These are phyloP conservation scores for Prinsepia uniflora DNA, from an alignment of 306 rosid species.

Conservation along the genomic window DNA sequence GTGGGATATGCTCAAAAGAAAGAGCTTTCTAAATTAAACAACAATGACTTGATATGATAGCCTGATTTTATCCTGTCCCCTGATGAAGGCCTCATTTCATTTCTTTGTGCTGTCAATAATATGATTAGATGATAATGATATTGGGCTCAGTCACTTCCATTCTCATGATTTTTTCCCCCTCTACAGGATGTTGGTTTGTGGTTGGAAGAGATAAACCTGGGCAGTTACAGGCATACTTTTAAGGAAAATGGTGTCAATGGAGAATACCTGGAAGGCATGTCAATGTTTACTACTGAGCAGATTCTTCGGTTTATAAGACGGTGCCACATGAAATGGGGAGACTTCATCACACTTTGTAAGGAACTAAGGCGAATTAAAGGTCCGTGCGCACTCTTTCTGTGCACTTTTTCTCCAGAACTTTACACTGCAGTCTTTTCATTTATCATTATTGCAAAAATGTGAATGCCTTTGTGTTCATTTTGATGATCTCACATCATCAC, in stretches of 20 bases:
- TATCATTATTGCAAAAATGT: background rate
- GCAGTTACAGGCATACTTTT: constrained; percentile 81
- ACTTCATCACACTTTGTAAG: constrained; percentile 92
- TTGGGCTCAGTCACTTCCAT: background rate
- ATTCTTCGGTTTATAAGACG: constrained; percentile 97
- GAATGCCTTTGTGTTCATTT: background rate
- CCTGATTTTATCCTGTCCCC: background rate
- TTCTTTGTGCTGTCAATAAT: background rate
- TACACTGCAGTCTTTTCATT: no score
- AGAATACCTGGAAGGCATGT: constrained; percentile 97
- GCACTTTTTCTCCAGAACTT: background rate
- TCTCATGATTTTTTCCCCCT: constrained; percentile 25
- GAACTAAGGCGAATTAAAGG: constrained; percentile 98
- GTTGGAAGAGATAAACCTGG: constrained; percentile 94
- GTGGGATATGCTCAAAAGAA: background rate
- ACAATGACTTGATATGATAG: background rate
- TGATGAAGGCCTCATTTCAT: background rate
- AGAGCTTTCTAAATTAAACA: background rate
- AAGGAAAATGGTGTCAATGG: constrained; percentile 97
- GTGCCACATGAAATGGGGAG: constrained; percentile 99
- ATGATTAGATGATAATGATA: background rate
- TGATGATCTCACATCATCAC: no score
- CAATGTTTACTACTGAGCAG: constrained; percentile 98
- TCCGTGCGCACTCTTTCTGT: constrained; percentile 24
- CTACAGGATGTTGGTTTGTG: constrained; percentile 96